Evolutionary conservation across 495 filamentous ascomycete genomes (phyloP).

Genomic region (Cairneyella variabilis): DNA sequence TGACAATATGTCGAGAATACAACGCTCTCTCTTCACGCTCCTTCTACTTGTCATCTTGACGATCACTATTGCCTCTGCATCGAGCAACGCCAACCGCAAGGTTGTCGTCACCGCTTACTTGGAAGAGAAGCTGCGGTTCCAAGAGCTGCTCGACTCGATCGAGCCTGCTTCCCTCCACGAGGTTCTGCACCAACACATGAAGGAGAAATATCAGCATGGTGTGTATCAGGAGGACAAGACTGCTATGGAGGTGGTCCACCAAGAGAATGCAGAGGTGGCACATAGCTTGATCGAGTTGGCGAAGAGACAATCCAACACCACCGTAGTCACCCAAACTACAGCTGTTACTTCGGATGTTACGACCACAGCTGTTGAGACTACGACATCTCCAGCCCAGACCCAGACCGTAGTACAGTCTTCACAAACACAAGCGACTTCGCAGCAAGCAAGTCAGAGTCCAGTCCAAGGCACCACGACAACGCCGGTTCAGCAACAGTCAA

Average conservation of each 20-base stretch:
- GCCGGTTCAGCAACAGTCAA: not conserved
- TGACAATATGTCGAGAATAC: slow-evolving; percentile 18
- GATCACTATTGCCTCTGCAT: slow-evolving; percentile 8
- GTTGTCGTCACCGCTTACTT: not conserved
- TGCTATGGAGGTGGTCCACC: slow-evolving; percentile 38
- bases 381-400: not conserved
- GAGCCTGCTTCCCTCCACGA: slow-evolving; percentile 37
- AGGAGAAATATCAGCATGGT: slow-evolving; percentile 40
- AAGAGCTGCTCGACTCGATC: slow-evolving; percentile 36
- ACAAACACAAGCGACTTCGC: not conserved
- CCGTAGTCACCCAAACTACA: not conserved
- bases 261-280: slow-evolving; percentile 40
- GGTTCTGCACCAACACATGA: slow-evolving; percentile 34
- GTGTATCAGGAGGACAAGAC: slow-evolving; percentile 38
- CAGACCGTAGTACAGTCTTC: not conserved
- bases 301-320: slow-evolving; percentile 18
- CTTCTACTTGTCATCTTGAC: slow-evolving; percentile 15
- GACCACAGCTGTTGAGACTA: not conserved
- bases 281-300: slow-evolving; percentile 29
- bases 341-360: not conserved
- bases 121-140: slow-evolving; percentile 25
- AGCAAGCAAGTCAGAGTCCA: not conserved
- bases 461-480: not conserved
- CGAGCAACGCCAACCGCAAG: not conserved
- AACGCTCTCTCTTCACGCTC: slow-evolving; percentile 7